Evolutionary conservation across 2,329 filamentous ascomycete genomes (phyloP), one percentile per base, ranked within the genome.

Genomic region (Drechslerella dactyloides): DNA sequence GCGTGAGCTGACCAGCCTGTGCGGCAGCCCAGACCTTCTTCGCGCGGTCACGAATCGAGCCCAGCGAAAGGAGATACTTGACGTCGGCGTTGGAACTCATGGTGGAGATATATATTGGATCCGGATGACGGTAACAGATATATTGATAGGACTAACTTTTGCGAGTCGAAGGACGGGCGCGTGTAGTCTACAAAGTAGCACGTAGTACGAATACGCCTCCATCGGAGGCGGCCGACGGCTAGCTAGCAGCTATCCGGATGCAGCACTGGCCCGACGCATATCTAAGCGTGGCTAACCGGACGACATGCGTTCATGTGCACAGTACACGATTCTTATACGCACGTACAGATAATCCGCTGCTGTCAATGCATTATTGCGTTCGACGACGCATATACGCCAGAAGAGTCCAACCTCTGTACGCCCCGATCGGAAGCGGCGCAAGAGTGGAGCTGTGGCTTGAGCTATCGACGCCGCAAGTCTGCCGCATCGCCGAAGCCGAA

Each of bases 11-110:
- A 77, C 96, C 91, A 75, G 83, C 84, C 77, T 90, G 84, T 11
- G 92, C 91, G 82, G 90, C 93, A 74, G 90, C 85, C 73, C 90
- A 84, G 59, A 96, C 84, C 74, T 94, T 81, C 76, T 82, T 85
- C 78, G 86, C 89, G 74, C 92, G 83, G 77, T 97, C 91, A 73
- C 94, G 85, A 24, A 99, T 91, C 30, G 94, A 87, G 77, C 90
- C 87, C 78, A 97, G 87, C 81, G 92, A 97, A 78, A 90, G 87
- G 77, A 99, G 85, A 80, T 97, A 97, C 74, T 88, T 92, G 30
- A 89, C 91, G 24, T 77, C 61, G 19, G 55, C 17, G 46, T 27
- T 54, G 44, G 59, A 58, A 35, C 48, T 40, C 35, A 50, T 64
- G n/a, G n/a, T n/a, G n/a, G n/a, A n/a, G n/a, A n/a, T n/a, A n/a